Evolutionary conservation across 1,284 basidiomycete species (phyloP), one percentile per base, ranked within the genome.

Genomic region (Rhodotorula sp.): DNA sequence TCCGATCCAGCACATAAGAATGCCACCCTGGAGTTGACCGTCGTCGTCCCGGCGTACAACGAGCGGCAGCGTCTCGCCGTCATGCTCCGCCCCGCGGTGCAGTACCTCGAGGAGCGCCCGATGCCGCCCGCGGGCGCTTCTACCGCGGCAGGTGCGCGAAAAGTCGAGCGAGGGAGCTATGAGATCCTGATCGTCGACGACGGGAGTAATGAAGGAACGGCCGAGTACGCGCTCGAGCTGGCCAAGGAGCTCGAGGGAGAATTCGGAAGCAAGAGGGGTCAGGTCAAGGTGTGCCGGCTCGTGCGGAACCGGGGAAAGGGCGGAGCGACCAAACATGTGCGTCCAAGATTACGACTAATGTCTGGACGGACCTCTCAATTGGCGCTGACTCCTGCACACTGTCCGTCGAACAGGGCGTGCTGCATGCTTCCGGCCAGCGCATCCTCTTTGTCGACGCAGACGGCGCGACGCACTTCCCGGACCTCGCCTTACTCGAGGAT

Each of bases 381-480:
- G 8, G 19, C 17, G 21, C n/a, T 49, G 19, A 27, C 46, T 44
- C 21, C 9, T 23, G 23, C 27, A 25, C 49, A 12, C 34, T 5
- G 3, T 34, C 34, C 34, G 34, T 34, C 34, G 34, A 34, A 34
- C 75, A 82, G 81, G 82, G 92, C 56, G 91, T 93, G 86, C 80
- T 95, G 71, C 89, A 91, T 79, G 86, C 88, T 9, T 85, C 91
- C 7, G 94, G 94, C 9, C 81, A 85, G 72, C 83, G 91, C n/a
- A 83, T 97, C 61, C 83, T 97, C 60, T 94, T 97, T 87, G 93
- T 90, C 49, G 94, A 97, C 79, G 94, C 94, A 10, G 94, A 97
- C 77, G 94, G 91, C 3, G 94, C 94, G 34, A 93, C 91, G 72
- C 85, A 87, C 52, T 95, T 97, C 76, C 84, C 87, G 58, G 94